Evolutionary conservation across 768 basidiomycete species (phyloP).

Genomic region (Peribolospora kevripleyi): DNA sequence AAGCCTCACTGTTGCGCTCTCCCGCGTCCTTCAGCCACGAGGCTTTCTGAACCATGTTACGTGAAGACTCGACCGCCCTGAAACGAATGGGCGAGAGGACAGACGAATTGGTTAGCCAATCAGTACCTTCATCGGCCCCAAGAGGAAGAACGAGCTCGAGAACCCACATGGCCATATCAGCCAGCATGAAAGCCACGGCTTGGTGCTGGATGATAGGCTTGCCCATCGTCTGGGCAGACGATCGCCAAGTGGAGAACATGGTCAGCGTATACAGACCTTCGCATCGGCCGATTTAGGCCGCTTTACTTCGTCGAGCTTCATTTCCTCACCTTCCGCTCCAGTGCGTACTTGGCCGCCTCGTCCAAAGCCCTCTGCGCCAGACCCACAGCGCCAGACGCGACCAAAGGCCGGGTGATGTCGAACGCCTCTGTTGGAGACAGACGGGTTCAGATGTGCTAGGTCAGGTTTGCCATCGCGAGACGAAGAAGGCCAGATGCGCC

Average conservation of each 20-base stretch:
- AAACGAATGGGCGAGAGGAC: background rate
- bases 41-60: slow-evolving; percentile 19
- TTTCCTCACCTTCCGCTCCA: slow-evolving; percentile 17
- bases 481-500: background rate
- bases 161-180: slow-evolving; percentile 22
- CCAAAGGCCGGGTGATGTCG: slow-evolving; percentile 23
- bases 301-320: background rate
- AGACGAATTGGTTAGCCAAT: background rate
- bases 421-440: slow-evolving; percentile 19
- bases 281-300: background rate
- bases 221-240: slow-evolving; percentile 20
- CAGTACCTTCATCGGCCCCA: background rate
- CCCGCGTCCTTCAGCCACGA: slow-evolving; percentile 20
- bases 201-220: slow-evolving; percentile 22
- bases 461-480: background rate
- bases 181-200: slow-evolving; percentile 21
- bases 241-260: background rate
- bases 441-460: background rate
- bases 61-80: slow-evolving; percentile 13
- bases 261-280: background rate
- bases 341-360: slow-evolving; percentile 22
- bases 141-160: background rate
- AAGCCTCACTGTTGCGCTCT: slow-evolving; percentile 17
- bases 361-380: slow-evolving; percentile 21
- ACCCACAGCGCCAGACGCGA: slow-evolving; percentile 21